Percentiles rank a stretch among this genome's conserved stretches.
phyloP scores from a whole-genome alignment of 139 green algal genomes.

The Dunaliella primolecta region DNA sequence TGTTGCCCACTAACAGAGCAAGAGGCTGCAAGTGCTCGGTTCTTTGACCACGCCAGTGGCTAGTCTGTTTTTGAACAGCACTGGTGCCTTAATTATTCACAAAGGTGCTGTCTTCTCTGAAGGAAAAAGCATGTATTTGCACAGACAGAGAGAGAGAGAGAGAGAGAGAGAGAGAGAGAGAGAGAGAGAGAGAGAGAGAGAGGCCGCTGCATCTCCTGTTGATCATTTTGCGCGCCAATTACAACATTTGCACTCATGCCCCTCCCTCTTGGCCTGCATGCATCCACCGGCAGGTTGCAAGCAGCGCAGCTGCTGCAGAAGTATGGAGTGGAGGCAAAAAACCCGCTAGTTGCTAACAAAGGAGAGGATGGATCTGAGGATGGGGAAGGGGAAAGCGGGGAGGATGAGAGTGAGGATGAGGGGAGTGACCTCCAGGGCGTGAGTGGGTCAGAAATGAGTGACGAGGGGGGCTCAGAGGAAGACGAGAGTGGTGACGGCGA shows the following conservation, averaged over 20 bases:
- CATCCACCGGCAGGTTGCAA: slow-evolving; percentile 18
- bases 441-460: slow-evolving; percentile 2
- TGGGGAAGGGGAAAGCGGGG: background rate
- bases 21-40: too few relatives aligned
- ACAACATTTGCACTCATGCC: background rate
- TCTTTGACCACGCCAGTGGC: too few relatives aligned
- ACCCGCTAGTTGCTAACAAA: slow-evolving; percentile 20
- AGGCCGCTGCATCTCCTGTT: background rate
- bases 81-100: too few relatives aligned
- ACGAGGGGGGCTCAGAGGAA: slow-evolving; percentile 1
- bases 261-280: background rate
- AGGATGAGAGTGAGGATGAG: slow-evolving; percentile 17
- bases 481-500: slow-evolving; percentile 22
- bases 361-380: slow-evolving; percentile 11
- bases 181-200: background rate
- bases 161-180: slow-evolving; percentile 28
- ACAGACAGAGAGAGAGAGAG: slow-evolving; percentile 10
- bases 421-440: slow-evolving; percentile 8
- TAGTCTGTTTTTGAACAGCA: too few relatives aligned
- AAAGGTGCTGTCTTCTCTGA: too few relatives aligned
- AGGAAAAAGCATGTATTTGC: too few relatives aligned
- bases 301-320: slow-evolving; percentile 45
- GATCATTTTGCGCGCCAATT: background rate
- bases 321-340: slow-evolving; percentile 35
- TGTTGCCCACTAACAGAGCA: too few relatives aligned